Base-by-base conservation (phyloP, 2,329 filamentous ascomycete genomes). In the Cadophora sp. region DNA sequence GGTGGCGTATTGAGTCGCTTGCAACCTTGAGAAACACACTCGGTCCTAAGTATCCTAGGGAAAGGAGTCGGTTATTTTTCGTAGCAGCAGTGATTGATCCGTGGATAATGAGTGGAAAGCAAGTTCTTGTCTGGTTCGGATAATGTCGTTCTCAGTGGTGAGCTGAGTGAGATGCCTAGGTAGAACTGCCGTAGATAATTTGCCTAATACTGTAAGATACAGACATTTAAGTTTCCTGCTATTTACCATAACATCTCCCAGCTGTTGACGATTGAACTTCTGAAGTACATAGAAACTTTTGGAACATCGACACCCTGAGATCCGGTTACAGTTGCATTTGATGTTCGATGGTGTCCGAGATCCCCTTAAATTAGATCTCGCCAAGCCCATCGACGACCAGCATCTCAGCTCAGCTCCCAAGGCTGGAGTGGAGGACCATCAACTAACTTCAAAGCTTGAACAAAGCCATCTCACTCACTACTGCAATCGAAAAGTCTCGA, bases 351-450 rank as follows among this genome's bases (percentile, higher is more conserved):
- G 22, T 18, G 55, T 58, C n/a, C 41, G 22, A 60, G 58, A 33
- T 60, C 24, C 41, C 51, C 58, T 58, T 47, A 33, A 60, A 47
- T 30, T 47, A 60, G 58, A 51, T 62, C 36, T 62, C 11, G 59
- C 45, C 59, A 51, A 62, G 47, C 8, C 3, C n/a, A 50, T 41
- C 27, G 47, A 41, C 30, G 45, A 27, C 59, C 27, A 39, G 43
- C 30, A 41, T 39, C 8, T 41, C 59, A n/a, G 45, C 8, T 41
- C 59, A n/a, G 45, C 45, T 62, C 36, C 33, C 20, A 27, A 22
- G 45, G 43, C 47, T 33, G 47, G 14, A 27, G 16, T 27, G 3
- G 59, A 24, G 20, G n/a, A 14, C 13, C n/a, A 51, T 22, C 11
- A 24, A 30, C 24, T 36, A 24, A 30, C 24, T 36, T 13, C 18